Base-by-base conservation (phyloP, 257 asterid genomes). In the Solanum ossicruentum region DNA sequence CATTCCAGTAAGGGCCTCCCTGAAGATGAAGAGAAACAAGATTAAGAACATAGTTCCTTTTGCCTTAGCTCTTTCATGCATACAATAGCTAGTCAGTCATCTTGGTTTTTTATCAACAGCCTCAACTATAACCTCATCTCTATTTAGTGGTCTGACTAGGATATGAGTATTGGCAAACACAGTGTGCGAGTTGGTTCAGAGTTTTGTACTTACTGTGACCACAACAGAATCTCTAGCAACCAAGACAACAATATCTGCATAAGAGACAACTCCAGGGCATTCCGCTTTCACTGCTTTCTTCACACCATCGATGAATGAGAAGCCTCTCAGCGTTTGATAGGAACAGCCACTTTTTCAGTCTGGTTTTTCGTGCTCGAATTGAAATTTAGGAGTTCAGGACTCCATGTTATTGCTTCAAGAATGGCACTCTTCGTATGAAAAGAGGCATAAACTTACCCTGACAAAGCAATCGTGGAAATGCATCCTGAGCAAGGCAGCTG, bases 1-100 rank as follows among this genome's bases (percentile, higher is more conserved):
- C 91, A 18, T 81, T 82, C 90, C 90, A 88, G 6, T 61, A 86
- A 36, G 91, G 89, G 4, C 89, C 87, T 60, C 84, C 83, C 85
- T 87, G 17, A 12, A 70, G 12, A 13, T 17, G 1, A 26, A 26
- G 26, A 26, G 26, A 26, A 26, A 26, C 26, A 20, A 49, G 23
- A 23, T 8, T 20, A 21, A 63, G 57, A 66, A 52, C 7, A 52
- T 49, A 36, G 1, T 36, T 36, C 51, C 0, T 67, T 13, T 1
- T 15, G 28, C 3, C 10, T 67, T 7, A 67, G 13, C 75, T 13
- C 26, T 17, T 69, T 8, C 23, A 69, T 8, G 12, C 8, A 7
- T 8, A 3, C 51, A 2, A 17, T 36, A 36, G 8, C 51, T 69
- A 16, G 23, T 36, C 17, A 36, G 23, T 36, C 10, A 36, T 18